These are phyloP conservation scores for Malania oleifera DNA, from an alignment of 164 flowering plant genomes.

Conservation along the genomic window DNA sequence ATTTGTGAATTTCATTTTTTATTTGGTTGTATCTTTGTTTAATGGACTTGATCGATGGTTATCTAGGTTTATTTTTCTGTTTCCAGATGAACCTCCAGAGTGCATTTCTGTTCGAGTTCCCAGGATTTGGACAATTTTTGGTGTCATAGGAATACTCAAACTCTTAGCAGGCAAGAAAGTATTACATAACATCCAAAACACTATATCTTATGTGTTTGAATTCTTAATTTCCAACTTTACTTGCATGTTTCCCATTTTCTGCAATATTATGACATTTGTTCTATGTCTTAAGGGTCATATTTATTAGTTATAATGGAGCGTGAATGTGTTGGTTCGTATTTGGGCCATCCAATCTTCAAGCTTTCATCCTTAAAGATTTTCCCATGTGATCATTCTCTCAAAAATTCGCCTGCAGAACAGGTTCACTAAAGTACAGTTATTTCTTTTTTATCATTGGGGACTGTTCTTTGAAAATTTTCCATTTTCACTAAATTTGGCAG, in stretches of 20 bases:
- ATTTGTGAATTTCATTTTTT: not conserved
- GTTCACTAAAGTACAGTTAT: slow-evolving; percentile 24
- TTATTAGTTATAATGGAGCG: slow-evolving; percentile 68
- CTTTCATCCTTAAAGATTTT: slow-evolving; percentile 67
- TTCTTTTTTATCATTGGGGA: not conserved
- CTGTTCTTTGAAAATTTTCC: slow-evolving; percentile 1
- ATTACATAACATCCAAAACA: not conserved
- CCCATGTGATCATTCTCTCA: slow-evolving; percentile 78
- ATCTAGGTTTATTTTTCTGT: not conserved
- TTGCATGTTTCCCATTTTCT: not conserved
- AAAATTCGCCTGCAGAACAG: slow-evolving; percentile 65
- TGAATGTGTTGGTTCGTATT: slow-evolving; percentile 78
- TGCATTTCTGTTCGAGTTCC: slow-evolving; percentile 56
- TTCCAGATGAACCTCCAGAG: slow-evolving; percentile 59
- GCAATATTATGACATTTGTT: slow-evolving; percentile 1
- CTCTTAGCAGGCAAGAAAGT: slow-evolving; percentile 70
- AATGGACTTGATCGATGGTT: not conserved
- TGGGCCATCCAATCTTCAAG: slow-evolving; percentile 87
- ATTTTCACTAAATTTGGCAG: slow-evolving; percentile 38
- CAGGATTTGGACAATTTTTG: slow-evolving; percentile 68
- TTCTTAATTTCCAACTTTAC: not conserved
- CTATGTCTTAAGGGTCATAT: slow-evolving; percentile 59
- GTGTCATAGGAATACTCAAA: slow-evolving; percentile 82
- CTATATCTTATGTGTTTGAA: not conserved
- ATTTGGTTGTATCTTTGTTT: not conserved